Evolutionary conservation across 257 asterid species (phyloP).

Genomic region (Gentiana straminea): DNA sequence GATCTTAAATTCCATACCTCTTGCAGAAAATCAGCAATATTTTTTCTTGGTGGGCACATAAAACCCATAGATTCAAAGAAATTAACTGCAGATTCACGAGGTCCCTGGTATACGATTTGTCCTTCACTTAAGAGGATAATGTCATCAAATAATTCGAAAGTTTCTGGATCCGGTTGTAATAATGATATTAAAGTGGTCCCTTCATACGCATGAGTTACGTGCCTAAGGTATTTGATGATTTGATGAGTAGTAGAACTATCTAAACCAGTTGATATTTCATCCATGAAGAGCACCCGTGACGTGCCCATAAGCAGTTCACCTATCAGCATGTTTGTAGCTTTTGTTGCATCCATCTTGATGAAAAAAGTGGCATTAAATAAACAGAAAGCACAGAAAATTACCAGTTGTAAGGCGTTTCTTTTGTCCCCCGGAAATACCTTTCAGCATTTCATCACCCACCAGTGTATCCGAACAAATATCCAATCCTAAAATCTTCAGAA

Average conservation of each 20-base stretch:
- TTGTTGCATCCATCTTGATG: constrained; percentile 1
- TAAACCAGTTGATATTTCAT: constrained; percentile 89
- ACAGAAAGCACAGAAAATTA: constrained; percentile 32
- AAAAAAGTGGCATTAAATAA: constrained; percentile 33
- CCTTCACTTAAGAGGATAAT: constrained; percentile 77
- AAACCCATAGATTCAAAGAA: constrained; percentile 83
- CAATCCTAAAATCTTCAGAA: constrained; percentile 78
- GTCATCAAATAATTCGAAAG: constrained; percentile 84
- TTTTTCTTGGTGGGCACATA: constrained; percentile 70
- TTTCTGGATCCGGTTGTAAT: constrained; percentile 95
- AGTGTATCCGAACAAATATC: constrained; percentile 75
- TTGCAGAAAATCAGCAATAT: constrained; percentile 92
- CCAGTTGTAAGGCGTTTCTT: constrained; percentile 89
- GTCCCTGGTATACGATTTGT: constrained; percentile 83
- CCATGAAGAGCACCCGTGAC: constrained; percentile 73
- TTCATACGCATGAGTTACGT: constrained; percentile 59
- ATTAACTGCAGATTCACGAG: constrained; percentile 48
- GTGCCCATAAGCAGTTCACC: constrained; percentile 83
- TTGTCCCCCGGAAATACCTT: constrained; percentile 95
- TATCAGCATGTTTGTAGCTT: constrained; percentile 21
- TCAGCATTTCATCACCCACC: constrained; percentile 95
- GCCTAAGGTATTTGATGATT: constrained; percentile 62
- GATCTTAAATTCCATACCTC: constrained; percentile 43
- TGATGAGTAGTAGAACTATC: constrained; percentile 89
- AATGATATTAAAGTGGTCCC: constrained; percentile 67